Evolutionary conservation across 352 stramenopile genomes (phyloP).

Genomic region (Globisporangium spinosum): DNA sequence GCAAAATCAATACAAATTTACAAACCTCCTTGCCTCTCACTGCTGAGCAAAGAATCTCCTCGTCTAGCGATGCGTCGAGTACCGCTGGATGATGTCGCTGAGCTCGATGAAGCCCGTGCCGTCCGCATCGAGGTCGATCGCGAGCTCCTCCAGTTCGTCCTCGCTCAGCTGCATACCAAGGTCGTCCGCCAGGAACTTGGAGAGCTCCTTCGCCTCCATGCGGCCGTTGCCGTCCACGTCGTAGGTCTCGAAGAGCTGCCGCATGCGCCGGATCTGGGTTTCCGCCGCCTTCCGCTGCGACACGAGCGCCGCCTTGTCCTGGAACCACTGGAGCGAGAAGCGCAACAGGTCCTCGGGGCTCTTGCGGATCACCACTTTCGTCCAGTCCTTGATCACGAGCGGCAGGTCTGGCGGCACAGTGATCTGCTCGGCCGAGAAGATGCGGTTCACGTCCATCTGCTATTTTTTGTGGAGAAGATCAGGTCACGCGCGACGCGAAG

Average conservation of each 20-base stretch:
- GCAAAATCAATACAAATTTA: constrained; percentile 21
- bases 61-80: constrained; percentile 44
- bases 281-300: constrained; percentile 65
- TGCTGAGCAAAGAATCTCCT: not conserved
- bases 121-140: constrained; percentile 64
- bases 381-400: constrained; percentile 88
- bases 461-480: not conserved
- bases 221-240: constrained; percentile 76
- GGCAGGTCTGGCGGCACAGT: constrained; percentile 84
- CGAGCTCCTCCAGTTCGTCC: constrained; percentile 61
- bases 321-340: constrained; percentile 87
- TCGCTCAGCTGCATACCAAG: constrained; percentile 53
- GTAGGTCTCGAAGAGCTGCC: constrained; percentile 74
- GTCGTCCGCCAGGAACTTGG: constrained; percentile 63
- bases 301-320: constrained; percentile 62
- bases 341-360: constrained; percentile 68
- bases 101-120: constrained; percentile 82
- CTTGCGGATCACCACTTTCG: constrained; percentile 85
- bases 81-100: constrained; percentile 82
- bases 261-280: constrained; percentile 60
- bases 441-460: constrained; percentile 89
- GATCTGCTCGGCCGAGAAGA: constrained; percentile 92
- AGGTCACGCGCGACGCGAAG: not conserved
- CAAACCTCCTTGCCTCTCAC: constrained; percentile 2
- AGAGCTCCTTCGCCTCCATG: constrained; percentile 74